Conservation (phyloP, 441 rosid species). For the Bruguiera hainesii region DNA sequence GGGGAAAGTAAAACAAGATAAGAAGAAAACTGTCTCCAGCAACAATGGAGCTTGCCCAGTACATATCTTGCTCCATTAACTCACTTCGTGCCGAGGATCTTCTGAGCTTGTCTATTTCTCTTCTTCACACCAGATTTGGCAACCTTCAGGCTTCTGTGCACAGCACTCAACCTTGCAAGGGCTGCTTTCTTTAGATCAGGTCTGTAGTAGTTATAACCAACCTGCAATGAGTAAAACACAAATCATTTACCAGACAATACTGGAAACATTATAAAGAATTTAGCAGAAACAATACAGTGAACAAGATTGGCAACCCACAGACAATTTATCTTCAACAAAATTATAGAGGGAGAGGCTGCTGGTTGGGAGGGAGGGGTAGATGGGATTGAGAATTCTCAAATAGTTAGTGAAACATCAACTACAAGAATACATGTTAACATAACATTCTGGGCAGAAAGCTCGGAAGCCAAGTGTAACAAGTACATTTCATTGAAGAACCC, state of each 20-base stretch:
- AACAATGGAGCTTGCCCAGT: background rate
- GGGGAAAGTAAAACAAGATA: background rate
- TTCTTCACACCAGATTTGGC: slow-evolving; percentile 87
- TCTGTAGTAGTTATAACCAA: slow-evolving; percentile 75
- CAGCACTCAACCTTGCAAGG: slow-evolving; percentile 82
- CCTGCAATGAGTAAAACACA: slow-evolving; percentile 35
- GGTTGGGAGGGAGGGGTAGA: no score
- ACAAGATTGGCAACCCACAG: no score
- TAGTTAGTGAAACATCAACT: no score
- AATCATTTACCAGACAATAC: background rate
- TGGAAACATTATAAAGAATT: background rate
- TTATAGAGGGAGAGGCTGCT: no score
- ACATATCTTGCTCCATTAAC: background rate
- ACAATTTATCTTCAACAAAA: no score
- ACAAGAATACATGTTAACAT: background rate
- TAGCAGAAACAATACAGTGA: no score
- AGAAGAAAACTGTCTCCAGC: background rate
- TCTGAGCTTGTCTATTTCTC: slow-evolving; percentile 72
- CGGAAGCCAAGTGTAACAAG: slow-evolving; percentile 66
- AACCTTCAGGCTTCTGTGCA: slow-evolving; percentile 69
- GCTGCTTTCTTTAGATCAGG: slow-evolving; percentile 91
- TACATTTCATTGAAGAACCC: slow-evolving; percentile 44
- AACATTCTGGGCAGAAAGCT: slow-evolving; percentile 19
- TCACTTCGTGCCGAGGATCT: slow-evolving; percentile 33
- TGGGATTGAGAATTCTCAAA: no score